A percentile compares a stretch with the other conserved stretches of the same genome.
phyloP scores from a whole-genome alignment of 2,329 filamentous ascomycete genomes.

The Aspergillus fumigatus region DNA sequence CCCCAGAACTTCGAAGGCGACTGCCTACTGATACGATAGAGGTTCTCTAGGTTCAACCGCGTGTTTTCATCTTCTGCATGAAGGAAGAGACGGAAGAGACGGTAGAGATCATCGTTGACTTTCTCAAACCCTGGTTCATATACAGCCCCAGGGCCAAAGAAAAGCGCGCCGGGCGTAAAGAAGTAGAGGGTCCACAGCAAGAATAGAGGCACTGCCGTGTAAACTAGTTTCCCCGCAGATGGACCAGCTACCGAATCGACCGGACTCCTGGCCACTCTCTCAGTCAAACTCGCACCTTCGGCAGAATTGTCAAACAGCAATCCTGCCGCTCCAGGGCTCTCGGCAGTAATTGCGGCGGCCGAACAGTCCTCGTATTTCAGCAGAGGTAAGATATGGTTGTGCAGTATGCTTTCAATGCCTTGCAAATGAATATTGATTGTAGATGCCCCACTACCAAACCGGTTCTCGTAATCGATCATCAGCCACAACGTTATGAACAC shows the following conservation, averaged over 20 bases:
- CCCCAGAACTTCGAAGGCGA: slow-evolving; percentile 25
- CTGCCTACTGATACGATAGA: slow-evolving; percentile 23
- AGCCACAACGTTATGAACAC: slow-evolving; percentile 26
- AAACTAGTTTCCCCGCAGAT: slow-evolving; percentile 10
- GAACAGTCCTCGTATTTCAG: slow-evolving; percentile 4
- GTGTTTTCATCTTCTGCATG: slow-evolving; percentile 7
- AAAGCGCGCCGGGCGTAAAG: slow-evolving; percentile 20
- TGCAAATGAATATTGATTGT: slow-evolving; percentile 23
- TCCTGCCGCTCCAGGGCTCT: background rate
- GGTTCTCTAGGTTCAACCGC: slow-evolving; percentile 15
- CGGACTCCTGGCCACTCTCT: background rate
- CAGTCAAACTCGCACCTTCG: background rate
- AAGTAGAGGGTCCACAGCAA: slow-evolving; percentile 26
- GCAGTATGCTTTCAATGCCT: slow-evolving; percentile 19
- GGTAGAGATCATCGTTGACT: slow-evolving; percentile 16
- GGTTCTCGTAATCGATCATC: slow-evolving; percentile 27
- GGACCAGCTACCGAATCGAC: background rate
- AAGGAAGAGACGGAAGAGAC: slow-evolving; percentile 21
- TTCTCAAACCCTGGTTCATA: slow-evolving; percentile 1
- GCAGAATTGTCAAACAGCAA: background rate
- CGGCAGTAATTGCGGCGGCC: background rate
- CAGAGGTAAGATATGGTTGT: slow-evolving; percentile 22
- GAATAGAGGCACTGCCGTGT: slow-evolving; percentile 22
- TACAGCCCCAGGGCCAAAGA: slow-evolving; percentile 13
- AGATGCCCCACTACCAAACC: slow-evolving; percentile 20